These are phyloP conservation scores for Penicillium paneum DNA, from an alignment of 2,329 filamentous ascomycete species.

Conservation along the genomic window DNA sequence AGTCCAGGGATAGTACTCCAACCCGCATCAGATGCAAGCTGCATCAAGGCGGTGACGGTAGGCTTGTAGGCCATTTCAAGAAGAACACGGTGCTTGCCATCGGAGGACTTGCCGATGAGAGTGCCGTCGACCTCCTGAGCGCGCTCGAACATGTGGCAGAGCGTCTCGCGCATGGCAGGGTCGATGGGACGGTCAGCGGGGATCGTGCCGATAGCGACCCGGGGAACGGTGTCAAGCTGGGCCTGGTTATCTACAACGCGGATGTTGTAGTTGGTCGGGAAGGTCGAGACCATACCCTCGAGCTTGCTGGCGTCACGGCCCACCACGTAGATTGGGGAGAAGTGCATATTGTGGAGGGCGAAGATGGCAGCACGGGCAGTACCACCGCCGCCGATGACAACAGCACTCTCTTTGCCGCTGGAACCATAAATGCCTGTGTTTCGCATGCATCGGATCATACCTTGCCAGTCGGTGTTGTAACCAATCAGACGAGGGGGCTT, in stretches of 20 bases:
- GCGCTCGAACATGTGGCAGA: constrained; percentile 54
- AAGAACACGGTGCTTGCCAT: constrained; percentile 57
- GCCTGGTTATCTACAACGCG: constrained; percentile 56
- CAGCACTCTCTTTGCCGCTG: constrained; percentile 52
- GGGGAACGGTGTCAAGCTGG: constrained; percentile 55
- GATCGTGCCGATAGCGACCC: constrained; percentile 82
- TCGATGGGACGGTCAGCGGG: constrained; percentile 86
- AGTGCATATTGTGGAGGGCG: constrained; percentile 78
- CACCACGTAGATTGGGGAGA: constrained; percentile 80
- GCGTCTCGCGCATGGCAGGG: constrained; percentile 60
- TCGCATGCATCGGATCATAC: constrained; percentile 78
- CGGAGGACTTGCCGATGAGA: constrained; percentile 32
- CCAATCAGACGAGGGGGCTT: constrained; percentile 61
- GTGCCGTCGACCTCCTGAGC: constrained; percentile 48
- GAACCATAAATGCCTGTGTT: constrained; percentile 59
- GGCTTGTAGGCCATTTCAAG: constrained; percentile 98
- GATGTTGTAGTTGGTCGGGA: constrained; percentile 71
- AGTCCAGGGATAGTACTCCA: constrained; percentile 85
- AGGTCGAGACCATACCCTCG: constrained; percentile 63
- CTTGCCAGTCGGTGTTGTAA: constrained; percentile 93
- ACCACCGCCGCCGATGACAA: constrained; percentile 88
- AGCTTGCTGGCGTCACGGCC: constrained; percentile 72
- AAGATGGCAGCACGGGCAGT: constrained; percentile 90
- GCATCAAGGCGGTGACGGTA: constrained; percentile 75
- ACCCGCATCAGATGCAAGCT: constrained; percentile 69